phyloP scores from a whole-genome alignment of 805 yeast genomes.

The Cephaloascus fragrans region DNA sequence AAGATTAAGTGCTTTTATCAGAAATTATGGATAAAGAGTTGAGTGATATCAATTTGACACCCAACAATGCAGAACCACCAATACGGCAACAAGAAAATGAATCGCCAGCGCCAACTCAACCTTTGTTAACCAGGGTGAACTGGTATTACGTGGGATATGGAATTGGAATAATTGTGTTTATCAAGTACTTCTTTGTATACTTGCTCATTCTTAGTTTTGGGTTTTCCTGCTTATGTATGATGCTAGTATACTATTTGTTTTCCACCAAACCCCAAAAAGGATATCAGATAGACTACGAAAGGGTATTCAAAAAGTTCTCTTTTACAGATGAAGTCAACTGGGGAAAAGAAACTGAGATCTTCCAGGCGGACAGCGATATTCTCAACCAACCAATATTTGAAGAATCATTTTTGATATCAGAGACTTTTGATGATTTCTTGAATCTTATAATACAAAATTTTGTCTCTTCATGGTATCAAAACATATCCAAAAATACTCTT shows the following conservation, averaged over 20 bases:
- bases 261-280: not conserved
- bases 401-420: conserved; percentile 43
- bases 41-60: no score
- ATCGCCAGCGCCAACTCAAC: not conserved
- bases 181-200: not conserved
- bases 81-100: no score
- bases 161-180: not conserved
- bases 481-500: conserved; percentile 23
- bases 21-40: no score
- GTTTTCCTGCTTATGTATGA: not conserved
- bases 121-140: not conserved
- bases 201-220: not conserved
- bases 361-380: conserved; percentile 11
- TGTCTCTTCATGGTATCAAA: conserved; percentile 44
- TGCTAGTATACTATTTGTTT: no score
- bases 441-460: conserved; percentile 41
- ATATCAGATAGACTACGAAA: conserved; percentile 1
- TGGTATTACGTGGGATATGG: not conserved
- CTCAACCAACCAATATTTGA: conserved; percentile 22
- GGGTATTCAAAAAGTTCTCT: conserved; percentile 10
- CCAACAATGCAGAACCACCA: no score
- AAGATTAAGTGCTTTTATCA: no score
- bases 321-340: conserved; percentile 18
- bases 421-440: conserved; percentile 40
- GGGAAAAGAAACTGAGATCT: conserved; percentile 10